phyloP scores from a whole-genome alignment of 768 basidiomycete species.

The Termitomyces sp. region DNA sequence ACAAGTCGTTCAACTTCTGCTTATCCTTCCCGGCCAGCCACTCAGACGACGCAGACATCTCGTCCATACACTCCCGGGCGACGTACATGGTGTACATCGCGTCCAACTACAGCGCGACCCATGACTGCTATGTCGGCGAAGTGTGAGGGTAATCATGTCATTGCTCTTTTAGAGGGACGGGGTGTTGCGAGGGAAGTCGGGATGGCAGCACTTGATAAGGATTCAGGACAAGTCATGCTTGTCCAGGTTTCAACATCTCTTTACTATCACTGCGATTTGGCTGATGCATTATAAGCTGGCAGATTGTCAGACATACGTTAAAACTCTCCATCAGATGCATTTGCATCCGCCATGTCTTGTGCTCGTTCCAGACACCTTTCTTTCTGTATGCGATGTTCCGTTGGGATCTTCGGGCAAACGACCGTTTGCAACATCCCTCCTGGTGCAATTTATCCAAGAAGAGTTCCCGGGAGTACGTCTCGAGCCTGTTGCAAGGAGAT shows the following conservation, averaged over 20 bases:
- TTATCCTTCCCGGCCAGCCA: not conserved
- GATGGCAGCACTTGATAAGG: conserved; percentile 77
- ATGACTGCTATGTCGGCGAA: conserved; percentile 56
- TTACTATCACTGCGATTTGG: not conserved
- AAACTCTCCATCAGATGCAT: conserved; percentile 83
- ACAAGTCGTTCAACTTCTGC: not conserved
- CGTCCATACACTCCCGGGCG: not conserved
- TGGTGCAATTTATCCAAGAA: conserved; percentile 68
- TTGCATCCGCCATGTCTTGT: conserved; percentile 65
- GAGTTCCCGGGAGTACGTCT: conserved; percentile 66
- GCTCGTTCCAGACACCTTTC: conserved; percentile 78
- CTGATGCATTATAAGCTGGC: conserved; percentile 45
- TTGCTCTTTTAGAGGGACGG: conserved; percentile 71
- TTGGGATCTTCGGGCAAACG: conserved; percentile 38
- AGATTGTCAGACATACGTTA: conserved; percentile 86
- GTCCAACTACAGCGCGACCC: conserved; percentile 57
- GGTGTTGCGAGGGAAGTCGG: conserved; percentile 82
- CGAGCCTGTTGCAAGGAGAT: conserved; percentile 68
- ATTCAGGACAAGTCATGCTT: conserved; percentile 68
- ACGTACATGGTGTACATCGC: conserved; percentile 53
- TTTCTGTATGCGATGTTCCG: conserved; percentile 50
- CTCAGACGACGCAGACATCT: not conserved
- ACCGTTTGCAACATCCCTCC: conserved; percentile 43
- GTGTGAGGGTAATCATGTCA: conserved; percentile 55
- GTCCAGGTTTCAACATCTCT: conserved; percentile 56